Percentiles rank a stretch among this genome's conserved stretches.
Conservation (phyloP, 805 yeast species). For the Jamesozyma rosinii region DNA sequence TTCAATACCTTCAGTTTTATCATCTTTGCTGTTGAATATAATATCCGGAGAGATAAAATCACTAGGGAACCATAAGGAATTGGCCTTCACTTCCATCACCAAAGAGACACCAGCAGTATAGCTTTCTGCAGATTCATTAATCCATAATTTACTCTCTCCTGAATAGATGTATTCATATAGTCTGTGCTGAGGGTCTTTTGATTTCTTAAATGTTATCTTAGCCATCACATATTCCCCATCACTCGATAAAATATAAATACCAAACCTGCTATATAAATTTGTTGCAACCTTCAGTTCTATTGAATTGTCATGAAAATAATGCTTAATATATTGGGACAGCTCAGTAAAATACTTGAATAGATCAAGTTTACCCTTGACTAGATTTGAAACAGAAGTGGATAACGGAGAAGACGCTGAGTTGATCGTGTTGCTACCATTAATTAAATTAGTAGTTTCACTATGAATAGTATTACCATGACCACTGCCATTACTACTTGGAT, state of each 20-base stretch:
- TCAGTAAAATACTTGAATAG: constrained; percentile 29
- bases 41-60: constrained; percentile 19
- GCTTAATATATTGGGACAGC: constrained; percentile 15
- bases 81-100: constrained; percentile 18
- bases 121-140: constrained; percentile 22
- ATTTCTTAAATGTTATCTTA: constrained; percentile 18
- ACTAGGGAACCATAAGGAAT: constrained; percentile 19
- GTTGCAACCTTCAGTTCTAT: constrained; percentile 15
- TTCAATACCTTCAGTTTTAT: constrained; percentile 16
- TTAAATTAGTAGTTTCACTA: neutral
- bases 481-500: constrained; percentile 7
- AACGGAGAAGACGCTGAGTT: neutral
- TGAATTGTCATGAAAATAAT: constrained; percentile 14
- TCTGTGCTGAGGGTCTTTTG: constrained; percentile 17
- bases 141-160: constrained; percentile 18
- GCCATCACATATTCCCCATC: constrained; percentile 12
- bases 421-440: neutral
- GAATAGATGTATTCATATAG: constrained; percentile 24
- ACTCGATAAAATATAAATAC: constrained; percentile 18
- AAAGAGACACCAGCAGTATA: constrained; percentile 22
- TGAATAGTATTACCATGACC: neutral
- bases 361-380: constrained; percentile 19
- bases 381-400: constrained; percentile 1
- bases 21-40: constrained; percentile 7
- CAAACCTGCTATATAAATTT: constrained; percentile 25